Evolutionary conservation across 768 basidiomycete species (phyloP).

Genomic region (Hygrophoropsis aurantiaca): DNA sequence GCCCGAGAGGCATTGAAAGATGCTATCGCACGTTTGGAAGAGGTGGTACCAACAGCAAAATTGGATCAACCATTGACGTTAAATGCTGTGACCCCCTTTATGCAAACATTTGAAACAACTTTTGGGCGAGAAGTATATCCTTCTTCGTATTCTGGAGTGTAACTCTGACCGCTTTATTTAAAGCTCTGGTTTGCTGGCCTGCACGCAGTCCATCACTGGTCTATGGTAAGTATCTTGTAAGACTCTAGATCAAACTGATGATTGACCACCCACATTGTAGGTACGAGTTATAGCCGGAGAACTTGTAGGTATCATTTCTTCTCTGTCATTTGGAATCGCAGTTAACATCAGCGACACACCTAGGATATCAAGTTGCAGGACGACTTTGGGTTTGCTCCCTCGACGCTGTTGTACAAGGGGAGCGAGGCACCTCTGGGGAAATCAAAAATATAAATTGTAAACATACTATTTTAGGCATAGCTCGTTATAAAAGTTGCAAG

Average conservation of each 20-base stretch:
- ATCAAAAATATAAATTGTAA: constrained; percentile 50
- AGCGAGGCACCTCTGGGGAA: constrained; percentile 62
- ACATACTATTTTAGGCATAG: too few species aligned
- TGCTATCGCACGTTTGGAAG: constrained; percentile 55
- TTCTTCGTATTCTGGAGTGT: not conserved
- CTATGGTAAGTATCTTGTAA: constrained; percentile 58
- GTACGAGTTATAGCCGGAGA: constrained; percentile 84
- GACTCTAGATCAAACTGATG: constrained; percentile 6
- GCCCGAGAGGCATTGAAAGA: constrained; percentile 58
- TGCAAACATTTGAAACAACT: constrained; percentile 74
- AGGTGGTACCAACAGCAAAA: constrained; percentile 46
- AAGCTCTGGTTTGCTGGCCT: constrained; percentile 86
- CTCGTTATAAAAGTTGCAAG: not conserved
- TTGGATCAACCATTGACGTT: constrained; percentile 64
- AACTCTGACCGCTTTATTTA: not conserved
- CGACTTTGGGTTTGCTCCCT: constrained; percentile 86
- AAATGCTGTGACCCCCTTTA: constrained; percentile 78
- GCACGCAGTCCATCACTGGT: constrained; percentile 91
- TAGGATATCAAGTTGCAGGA: constrained; percentile 69
- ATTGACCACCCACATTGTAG: constrained; percentile 34
- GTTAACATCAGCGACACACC: not conserved
- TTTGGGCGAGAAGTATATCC: constrained; percentile 73
- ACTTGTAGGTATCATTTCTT: constrained; percentile 48
- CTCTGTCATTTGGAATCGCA: constrained; percentile 10
- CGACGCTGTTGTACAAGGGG: constrained; percentile 77